Evolutionary conservation across 805 yeast genomes (phyloP).

Genomic region (Starmerella floris): DNA sequence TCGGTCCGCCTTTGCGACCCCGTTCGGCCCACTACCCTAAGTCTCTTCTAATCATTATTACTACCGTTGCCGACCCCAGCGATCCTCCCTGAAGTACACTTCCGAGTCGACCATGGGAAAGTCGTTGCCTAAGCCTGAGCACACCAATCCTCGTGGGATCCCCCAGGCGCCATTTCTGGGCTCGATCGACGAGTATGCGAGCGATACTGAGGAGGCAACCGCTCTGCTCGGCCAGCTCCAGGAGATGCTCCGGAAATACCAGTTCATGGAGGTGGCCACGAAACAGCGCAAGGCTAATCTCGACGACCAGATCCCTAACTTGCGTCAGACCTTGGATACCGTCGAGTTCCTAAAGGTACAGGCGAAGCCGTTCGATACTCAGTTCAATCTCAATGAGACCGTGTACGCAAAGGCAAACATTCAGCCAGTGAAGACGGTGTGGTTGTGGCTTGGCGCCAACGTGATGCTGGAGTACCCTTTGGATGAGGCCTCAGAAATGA

Average conservation of each 20-base stretch:
- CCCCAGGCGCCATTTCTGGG: conserved; percentile 94
- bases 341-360: conserved; percentile 46
- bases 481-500: conserved; percentile 67
- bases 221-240: conserved; percentile 61
- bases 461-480: conserved; percentile 92
- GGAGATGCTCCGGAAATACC: conserved; percentile 55
- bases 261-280: conserved; percentile 28
- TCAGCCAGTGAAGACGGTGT: conserved; percentile 51
- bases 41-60: too few relatives aligned
- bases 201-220: conserved; percentile 57
- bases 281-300: conserved; percentile 34
- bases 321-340: conserved; percentile 67
- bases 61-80: too few relatives aligned
- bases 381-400: conserved; percentile 88
- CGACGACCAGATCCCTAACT: conserved; percentile 75
- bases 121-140: conserved; percentile 19
- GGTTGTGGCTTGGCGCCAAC: conserved; percentile 95
- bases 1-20: too few relatives aligned
- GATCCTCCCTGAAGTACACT: too few relatives aligned
- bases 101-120: too few relatives aligned
- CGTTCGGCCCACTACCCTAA: too few relatives aligned
- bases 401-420: conserved; percentile 72
- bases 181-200: conserved; percentile 61
- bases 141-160: conserved; percentile 78
- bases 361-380: conserved; percentile 45